A percentile compares a stretch with the other conserved stretches of the same genome.
Evolutionary conservation across 1,284 basidiomycete genomes (phyloP).

Genomic region (Apiotrichum brassicae): DNA sequence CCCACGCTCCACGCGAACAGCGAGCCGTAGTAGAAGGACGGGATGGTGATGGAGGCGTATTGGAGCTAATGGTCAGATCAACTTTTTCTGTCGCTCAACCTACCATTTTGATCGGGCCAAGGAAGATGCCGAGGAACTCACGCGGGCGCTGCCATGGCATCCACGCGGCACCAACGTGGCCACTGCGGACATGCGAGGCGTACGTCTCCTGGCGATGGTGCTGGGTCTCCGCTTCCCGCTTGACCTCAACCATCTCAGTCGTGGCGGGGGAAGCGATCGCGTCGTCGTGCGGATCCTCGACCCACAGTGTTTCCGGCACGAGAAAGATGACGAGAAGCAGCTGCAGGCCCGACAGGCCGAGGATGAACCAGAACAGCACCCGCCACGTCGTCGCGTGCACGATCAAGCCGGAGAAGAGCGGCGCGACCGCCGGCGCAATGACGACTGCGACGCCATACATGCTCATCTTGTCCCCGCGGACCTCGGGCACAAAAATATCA

Average conservation of each 20-base stretch:
- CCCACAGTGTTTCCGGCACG: slow-evolving; percentile 43
- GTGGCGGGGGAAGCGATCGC: neutral
- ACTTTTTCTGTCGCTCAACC: no score
- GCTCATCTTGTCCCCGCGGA: slow-evolving; percentile 38
- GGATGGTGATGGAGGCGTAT: slow-evolving; percentile 27
- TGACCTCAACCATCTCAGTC: neutral
- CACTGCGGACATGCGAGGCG: no score
- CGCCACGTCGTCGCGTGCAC: slow-evolving; percentile 26
- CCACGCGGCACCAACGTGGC: slow-evolving; percentile 29
- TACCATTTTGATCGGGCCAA: slow-evolving; percentile 32
- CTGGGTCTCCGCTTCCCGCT: neutral
- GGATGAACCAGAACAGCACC: slow-evolving; percentile 38
- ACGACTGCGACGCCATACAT: slow-evolving; percentile 29
- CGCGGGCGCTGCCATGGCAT: slow-evolving; percentile 39
- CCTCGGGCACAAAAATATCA: slow-evolving; percentile 32
- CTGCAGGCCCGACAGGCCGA: slow-evolving; percentile 25
- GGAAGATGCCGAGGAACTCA: slow-evolving; percentile 28
- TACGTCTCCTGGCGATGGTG: no score
- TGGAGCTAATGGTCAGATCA: neutral
- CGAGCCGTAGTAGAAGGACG: slow-evolving; percentile 38
- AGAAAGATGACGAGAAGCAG: slow-evolving; percentile 24
- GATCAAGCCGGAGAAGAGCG: slow-evolving; percentile 39
- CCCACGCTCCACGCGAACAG: slow-evolving; percentile 39
- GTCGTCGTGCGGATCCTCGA: neutral
- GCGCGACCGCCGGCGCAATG: slow-evolving; percentile 37